Percentiles rank a stretch among this genome's conserved stretches.
Evolutionary conservation across 768 basidiomycete genomes (phyloP).

Genomic region (Tricholoma sp.): DNA sequence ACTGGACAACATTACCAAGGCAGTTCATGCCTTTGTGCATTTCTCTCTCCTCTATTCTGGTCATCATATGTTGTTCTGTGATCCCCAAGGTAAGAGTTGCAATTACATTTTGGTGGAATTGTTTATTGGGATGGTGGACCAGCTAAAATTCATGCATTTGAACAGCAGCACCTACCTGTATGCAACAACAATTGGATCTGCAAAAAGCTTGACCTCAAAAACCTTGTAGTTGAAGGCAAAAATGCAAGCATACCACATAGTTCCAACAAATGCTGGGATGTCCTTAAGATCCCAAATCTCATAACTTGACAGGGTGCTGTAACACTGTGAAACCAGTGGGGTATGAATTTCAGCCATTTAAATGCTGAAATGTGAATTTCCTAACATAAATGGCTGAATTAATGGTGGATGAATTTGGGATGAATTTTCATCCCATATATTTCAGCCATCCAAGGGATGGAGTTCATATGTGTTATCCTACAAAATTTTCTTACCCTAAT

Average conservation of each 20-base stretch:
- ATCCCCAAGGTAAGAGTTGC: conserved; percentile 21
- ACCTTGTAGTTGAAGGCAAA: not conserved
- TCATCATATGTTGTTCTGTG: conserved; percentile 18
- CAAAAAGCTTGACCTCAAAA: not conserved
- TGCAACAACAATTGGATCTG: conserved; percentile 16
- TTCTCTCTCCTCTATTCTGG: conserved; percentile 20
- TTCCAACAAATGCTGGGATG: not conserved
- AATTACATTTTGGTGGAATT: not conserved
- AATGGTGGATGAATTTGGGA: no score
- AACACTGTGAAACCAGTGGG: no score
- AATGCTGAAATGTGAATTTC: no score
- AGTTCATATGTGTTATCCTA: no score
- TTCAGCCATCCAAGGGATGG: no score
- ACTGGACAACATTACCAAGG: conserved; percentile 15
- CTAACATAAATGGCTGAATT: no score
- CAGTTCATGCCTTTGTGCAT: conserved; percentile 25
- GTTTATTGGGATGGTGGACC: conserved; percentile 18
- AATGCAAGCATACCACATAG: not conserved
- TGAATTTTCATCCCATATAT: no score
- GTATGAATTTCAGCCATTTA: no score
- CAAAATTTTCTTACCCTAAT: no score
- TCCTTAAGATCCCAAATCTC: not conserved
- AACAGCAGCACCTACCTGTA: conserved; percentile 1
- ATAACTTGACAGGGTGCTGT: not conserved
- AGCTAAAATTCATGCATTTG: conserved; percentile 6